phyloP scores from a whole-genome alignment of 805 yeast genomes.

The Wickerhamiella azyma region DNA sequence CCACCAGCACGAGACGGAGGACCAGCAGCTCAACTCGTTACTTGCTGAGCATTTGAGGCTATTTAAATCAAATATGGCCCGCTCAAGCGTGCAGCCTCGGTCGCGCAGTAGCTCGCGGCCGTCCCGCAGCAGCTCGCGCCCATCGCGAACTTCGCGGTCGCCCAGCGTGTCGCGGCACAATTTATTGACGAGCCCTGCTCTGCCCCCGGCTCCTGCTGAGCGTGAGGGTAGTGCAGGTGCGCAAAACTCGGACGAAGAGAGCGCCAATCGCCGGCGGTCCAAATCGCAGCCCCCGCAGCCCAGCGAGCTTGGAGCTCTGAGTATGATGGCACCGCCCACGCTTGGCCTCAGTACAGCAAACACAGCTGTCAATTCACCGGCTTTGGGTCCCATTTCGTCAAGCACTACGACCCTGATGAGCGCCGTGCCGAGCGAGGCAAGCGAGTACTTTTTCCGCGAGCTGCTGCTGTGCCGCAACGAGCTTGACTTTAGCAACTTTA shows the following conservation, averaged over 20 bases:
- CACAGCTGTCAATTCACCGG: background rate
- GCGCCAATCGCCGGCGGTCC: conserved; percentile 1
- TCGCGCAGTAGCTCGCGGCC: conserved; percentile 6
- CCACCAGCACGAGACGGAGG: background rate
- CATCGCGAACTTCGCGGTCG: background rate
- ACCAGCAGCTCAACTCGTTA: background rate
- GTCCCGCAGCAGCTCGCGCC: conserved; percentile 5
- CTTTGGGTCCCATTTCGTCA: background rate
- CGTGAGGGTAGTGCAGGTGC: no score
- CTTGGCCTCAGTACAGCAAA: background rate
- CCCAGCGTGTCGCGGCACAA: background rate
- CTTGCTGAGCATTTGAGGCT: conserved; percentile 11
- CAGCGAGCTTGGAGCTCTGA: background rate
- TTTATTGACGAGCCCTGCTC: background rate
- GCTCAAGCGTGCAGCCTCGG: background rate
- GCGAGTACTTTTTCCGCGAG: conserved; percentile 43
- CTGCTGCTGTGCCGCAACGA: conserved; percentile 44
- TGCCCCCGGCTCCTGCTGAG: background rate
- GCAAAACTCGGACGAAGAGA: no score
- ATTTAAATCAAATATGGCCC: conserved; percentile 7
- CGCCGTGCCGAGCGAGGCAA: conserved; percentile 16
- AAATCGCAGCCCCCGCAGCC: conserved; percentile 7
- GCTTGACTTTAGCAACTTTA: conserved; percentile 42
- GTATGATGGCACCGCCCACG: background rate
- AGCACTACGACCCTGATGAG: background rate